These are phyloP conservation scores for Juncus inflexus DNA, from an alignment of 176 grass and related monocot genomes.

Conservation along the genomic window DNA sequence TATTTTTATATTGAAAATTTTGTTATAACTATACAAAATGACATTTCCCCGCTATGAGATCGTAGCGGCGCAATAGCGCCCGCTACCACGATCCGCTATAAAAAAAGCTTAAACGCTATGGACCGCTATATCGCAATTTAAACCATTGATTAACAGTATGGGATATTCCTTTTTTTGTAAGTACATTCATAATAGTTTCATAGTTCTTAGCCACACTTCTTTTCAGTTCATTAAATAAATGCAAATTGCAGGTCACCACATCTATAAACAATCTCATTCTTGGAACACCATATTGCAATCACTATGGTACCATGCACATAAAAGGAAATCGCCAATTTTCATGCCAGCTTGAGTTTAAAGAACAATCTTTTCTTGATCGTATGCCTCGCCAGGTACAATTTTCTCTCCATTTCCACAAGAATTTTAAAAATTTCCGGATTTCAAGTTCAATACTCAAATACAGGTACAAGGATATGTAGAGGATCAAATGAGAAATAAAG, in stretches of 20 bases:
- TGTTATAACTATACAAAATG: no score
- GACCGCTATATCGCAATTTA: no score
- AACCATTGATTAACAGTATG: no score
- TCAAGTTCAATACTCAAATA: conserved; percentile 7
- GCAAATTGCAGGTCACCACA: conserved; percentile 71
- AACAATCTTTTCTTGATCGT: conserved; percentile 82
- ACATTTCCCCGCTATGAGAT: no score
- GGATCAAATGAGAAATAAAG: conserved; percentile 52
- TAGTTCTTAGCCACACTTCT: no score
- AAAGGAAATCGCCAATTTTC: conserved; percentile 66
- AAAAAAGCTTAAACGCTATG: no score
- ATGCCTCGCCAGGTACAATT: conserved; percentile 74
- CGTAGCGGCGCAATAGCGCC: no score
- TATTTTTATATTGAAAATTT: no score
- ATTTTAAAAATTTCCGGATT: not conserved
- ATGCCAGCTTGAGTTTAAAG: conserved; percentile 95
- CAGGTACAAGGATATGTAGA: conserved; percentile 89
- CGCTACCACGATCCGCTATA: no score
- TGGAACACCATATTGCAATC: conserved; percentile 88
- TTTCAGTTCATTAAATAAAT: conserved; percentile 18
- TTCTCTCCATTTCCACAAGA: no score
- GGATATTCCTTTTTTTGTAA: no score
- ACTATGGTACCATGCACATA: conserved; percentile 90
- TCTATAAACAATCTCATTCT: conserved; percentile 93
- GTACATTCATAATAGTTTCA: no score